phyloP scores from a whole-genome alignment of 106 monocot species.

The Alisma plantagoaquatica region DNA sequence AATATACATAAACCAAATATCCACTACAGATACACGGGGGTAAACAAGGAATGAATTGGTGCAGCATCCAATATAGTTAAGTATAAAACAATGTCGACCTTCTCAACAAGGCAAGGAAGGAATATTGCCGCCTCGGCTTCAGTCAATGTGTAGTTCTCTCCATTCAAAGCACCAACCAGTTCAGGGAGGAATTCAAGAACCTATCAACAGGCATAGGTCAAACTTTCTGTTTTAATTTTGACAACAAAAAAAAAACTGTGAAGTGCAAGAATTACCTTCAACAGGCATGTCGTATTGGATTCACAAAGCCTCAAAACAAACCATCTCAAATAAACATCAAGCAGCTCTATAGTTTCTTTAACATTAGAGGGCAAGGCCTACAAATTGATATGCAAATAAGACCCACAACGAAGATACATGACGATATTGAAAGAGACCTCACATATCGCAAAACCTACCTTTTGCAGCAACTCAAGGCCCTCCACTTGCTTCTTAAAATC shows the following conservation, averaged over 20 bases:
- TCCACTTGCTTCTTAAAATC: constrained; percentile 99
- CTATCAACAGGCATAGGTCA: too few relatives aligned
- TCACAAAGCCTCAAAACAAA: constrained; percentile 96
- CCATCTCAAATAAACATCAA: constrained; percentile 96
- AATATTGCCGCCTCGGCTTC: constrained; percentile 95
- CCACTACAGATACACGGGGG: too few relatives aligned
- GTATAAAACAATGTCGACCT: too few relatives aligned
- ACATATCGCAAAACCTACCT: constrained; percentile 37
- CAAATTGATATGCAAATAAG: not conserved
- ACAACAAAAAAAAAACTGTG: constrained; percentile 4
- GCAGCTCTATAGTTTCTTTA: constrained; percentile 85
- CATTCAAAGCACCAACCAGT: constrained; percentile 63
- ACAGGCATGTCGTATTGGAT: constrained; percentile 93
- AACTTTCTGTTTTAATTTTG: not conserved
- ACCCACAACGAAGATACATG: not conserved
- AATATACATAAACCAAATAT: too few relatives aligned
- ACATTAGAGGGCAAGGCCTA: constrained; percentile 69
- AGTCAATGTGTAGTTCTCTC: constrained; percentile 69
- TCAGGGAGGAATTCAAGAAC: constrained; percentile 96
- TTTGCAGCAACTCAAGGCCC: constrained; percentile 93
- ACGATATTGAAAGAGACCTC: not conserved
- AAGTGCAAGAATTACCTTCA: constrained; percentile 52
- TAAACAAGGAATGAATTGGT: too few relatives aligned
- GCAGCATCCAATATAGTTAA: too few relatives aligned
- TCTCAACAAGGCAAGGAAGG: constrained; percentile 88